phyloP scores from a whole-genome alignment of 1,284 basidiomycete species.

The Sanguinoderma infundibulare region DNA sequence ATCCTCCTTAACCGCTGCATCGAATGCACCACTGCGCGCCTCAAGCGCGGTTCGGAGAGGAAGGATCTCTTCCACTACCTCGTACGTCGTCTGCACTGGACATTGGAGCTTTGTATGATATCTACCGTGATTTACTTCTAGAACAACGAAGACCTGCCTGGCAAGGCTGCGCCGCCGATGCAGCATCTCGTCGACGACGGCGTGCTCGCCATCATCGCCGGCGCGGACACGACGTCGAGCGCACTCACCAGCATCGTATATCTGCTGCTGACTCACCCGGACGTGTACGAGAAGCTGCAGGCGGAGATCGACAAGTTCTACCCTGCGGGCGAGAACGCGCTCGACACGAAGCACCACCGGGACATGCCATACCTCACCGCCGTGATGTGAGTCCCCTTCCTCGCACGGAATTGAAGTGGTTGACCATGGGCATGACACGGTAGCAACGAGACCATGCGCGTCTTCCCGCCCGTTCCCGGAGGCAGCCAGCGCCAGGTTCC shows the following conservation, averaged over 20 bases:
- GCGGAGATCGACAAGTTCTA: conserved; percentile 36
- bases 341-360: conserved; percentile 25
- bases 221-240: conserved; percentile 37
- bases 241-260: conserved; percentile 28
- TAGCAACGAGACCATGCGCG: conserved; percentile 62
- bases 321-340: conserved; percentile 28
- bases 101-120: background rate
- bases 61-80: conserved; percentile 30
- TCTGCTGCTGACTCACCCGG: conserved; percentile 26
- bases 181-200: conserved; percentile 24
- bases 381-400: conserved; percentile 29
- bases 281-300: conserved; percentile 26
- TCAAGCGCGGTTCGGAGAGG: conserved; percentile 14
- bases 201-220: conserved; percentile 28
- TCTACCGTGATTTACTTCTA: background rate
- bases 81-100: background rate
- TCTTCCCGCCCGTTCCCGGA: conserved; percentile 57
- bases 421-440: conserved; percentile 1
- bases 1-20: conserved; percentile 5
- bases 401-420: background rate
- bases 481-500: conserved; percentile 52
- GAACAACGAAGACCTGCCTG: conserved; percentile 27
- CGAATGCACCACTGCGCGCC: conserved; percentile 8
- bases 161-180: conserved; percentile 11
- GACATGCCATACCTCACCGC: conserved; percentile 38